Conservation (phyloP, 768 basidiomycete genomes). For the Calocera cornea region DNA sequence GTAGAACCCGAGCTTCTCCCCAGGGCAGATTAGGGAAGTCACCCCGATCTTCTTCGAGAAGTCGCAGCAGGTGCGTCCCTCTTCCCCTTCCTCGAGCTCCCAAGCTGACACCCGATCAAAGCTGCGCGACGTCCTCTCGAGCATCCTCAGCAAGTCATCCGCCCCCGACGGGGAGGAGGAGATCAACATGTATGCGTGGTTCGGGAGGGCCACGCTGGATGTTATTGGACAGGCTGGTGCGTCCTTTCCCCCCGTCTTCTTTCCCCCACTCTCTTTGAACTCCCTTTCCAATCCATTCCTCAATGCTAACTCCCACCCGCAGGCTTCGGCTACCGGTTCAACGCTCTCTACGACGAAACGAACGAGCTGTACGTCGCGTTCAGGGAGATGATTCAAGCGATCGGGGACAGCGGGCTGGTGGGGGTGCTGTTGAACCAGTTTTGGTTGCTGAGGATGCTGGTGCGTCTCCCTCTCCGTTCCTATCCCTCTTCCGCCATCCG, state of each 20-base stretch:
- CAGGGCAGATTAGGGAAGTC: slow-evolving; percentile 36
- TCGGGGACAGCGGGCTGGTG: slow-evolving; percentile 22
- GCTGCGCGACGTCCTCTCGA: slow-evolving; percentile 36
- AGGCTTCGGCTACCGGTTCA: slow-evolving; percentile 67
- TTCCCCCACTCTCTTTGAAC: background rate
- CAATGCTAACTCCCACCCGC: slow-evolving; percentile 7
- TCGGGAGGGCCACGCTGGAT: slow-evolving; percentile 57
- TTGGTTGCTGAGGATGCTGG: background rate
- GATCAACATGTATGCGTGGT: slow-evolving; percentile 50
- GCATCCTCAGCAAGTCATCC: slow-evolving; percentile 15
- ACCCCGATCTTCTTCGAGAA: slow-evolving; percentile 47
- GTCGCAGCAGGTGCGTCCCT: slow-evolving; percentile 33
- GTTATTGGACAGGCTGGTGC: slow-evolving; percentile 59
- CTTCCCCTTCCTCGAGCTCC: slow-evolving; percentile 10
- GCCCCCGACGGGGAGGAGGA: slow-evolving; percentile 11
- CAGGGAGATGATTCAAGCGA: slow-evolving; percentile 71
- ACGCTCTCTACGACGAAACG: slow-evolving; percentile 63
- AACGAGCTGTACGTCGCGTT: slow-evolving; percentile 69
- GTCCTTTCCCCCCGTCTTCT: too few relatives aligned
- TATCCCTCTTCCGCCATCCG: slow-evolving; percentile 12
- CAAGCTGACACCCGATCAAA: slow-evolving; percentile 17
- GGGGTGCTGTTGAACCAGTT: slow-evolving; percentile 9
- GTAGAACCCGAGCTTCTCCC: slow-evolving; percentile 41
- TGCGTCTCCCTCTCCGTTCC: background rate
- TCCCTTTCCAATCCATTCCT: too few relatives aligned